Conservation (phyloP, 805 yeast species). For the Sugiyamaella lignohabitans region DNA sequence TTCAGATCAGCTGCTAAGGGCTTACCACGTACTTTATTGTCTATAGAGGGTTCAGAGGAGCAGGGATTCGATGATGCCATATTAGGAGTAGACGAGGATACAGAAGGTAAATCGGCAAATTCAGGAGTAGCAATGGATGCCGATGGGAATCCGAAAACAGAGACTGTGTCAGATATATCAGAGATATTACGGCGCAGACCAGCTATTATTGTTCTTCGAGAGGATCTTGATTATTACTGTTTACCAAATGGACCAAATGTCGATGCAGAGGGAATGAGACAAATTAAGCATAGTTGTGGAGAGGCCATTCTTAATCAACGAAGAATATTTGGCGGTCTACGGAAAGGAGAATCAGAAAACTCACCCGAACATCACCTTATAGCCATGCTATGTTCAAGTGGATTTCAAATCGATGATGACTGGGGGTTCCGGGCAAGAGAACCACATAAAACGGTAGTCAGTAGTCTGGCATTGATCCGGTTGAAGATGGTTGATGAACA, state of each 20-base stretch:
- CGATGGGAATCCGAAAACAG: background rate
- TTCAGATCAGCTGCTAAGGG: slow-evolving; percentile 67
- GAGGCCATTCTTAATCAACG: slow-evolving; percentile 49
- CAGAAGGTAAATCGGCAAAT: background rate
- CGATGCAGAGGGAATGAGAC: slow-evolving; percentile 51
- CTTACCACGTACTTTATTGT: slow-evolving; percentile 28
- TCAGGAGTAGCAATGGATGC: background rate
- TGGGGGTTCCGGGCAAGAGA: slow-evolving; percentile 94
- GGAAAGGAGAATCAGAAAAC: slow-evolving; percentile 39
- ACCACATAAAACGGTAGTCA: slow-evolving; percentile 79
- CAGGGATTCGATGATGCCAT: slow-evolving; percentile 3
- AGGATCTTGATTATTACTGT: slow-evolving; percentile 89
- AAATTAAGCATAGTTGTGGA: slow-evolving; percentile 68
- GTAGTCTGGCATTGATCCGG: slow-evolving; percentile 70
- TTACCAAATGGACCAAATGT: slow-evolving; percentile 65
- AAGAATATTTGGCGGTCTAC: slow-evolving; percentile 70
- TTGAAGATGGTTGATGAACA: slow-evolving; percentile 3
- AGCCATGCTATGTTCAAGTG: slow-evolving; percentile 92
- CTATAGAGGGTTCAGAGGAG: slow-evolving; percentile 1
- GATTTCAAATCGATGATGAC: slow-evolving; percentile 54
- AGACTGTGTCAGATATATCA: slow-evolving; percentile 3
- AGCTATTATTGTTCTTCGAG: slow-evolving; percentile 83
- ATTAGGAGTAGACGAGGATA: background rate
- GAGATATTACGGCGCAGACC: slow-evolving; percentile 39
- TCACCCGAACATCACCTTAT: slow-evolving; percentile 92